Evolutionary conservation across 2,329 filamentous ascomycete genomes (phyloP).

Genomic region (Fusarium armeniacum): DNA sequence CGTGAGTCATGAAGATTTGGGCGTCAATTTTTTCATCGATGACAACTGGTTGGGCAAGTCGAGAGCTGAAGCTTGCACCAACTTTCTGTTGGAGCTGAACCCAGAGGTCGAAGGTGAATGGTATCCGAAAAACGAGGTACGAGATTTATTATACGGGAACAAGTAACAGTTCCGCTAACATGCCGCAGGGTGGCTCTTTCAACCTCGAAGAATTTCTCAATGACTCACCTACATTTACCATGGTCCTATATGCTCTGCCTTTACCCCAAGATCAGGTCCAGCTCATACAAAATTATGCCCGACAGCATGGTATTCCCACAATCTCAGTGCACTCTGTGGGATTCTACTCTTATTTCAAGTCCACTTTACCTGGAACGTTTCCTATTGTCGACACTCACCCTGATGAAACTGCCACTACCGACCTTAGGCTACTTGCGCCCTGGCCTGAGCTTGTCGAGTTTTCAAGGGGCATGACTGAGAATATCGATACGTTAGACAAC

Average conservation of each 20-base stretch:
- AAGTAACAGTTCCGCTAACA: conserved; percentile 16
- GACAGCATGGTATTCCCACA: conserved; percentile 75
- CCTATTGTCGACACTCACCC: conserved; percentile 97
- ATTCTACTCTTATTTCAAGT: conserved; percentile 91
- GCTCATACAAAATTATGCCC: conserved; percentile 63
- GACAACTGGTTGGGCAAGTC: conserved; percentile 80
- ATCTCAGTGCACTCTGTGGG: conserved; percentile 90
- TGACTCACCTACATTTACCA: conserved; percentile 61
- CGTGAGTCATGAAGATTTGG: conserved; percentile 86
- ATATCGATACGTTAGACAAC: conserved; percentile 77
- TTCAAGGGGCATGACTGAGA: conserved; percentile 73
- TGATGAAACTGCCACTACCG: conserved; percentile 84
- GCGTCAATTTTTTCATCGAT: conserved; percentile 97
- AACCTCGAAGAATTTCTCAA: conserved; percentile 60
- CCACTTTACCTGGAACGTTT: conserved; percentile 82
- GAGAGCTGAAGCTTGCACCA: conserved; percentile 82
- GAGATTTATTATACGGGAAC: neutral
- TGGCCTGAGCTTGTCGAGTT: conserved; percentile 86
- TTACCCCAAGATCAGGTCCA: conserved; percentile 60
- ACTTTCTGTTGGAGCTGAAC: conserved; percentile 87
- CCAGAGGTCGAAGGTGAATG: conserved; percentile 88
- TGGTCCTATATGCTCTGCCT: conserved; percentile 69
- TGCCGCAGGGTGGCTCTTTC: conserved; percentile 49
- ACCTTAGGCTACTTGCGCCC: conserved; percentile 85
- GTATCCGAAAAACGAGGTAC: conserved; percentile 63